Conservation (phyloP, 306 rosid species). For the Fagus sylvatica region DNA sequence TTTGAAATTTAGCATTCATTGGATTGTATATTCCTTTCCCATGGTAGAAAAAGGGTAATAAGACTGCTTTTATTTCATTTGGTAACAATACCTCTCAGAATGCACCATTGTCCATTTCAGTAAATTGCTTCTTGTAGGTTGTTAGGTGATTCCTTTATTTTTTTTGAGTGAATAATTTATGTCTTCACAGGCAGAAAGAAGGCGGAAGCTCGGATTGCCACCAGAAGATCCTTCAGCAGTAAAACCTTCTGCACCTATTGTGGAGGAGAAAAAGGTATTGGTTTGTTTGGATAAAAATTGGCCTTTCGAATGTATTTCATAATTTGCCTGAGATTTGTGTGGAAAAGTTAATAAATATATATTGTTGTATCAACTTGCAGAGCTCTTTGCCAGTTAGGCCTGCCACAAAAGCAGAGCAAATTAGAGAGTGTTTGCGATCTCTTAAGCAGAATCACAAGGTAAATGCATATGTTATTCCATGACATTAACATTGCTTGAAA, state of each 20-base stretch:
- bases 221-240: slow-evolving; percentile 71
- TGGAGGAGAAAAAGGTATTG: slow-evolving; percentile 85
- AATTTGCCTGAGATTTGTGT: not conserved
- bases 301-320: not conserved
- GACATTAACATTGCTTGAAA: not conserved
- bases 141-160: not conserved
- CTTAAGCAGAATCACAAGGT: slow-evolving; percentile 96
- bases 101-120: not conserved
- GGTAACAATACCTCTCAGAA: not conserved
- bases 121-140: not conserved
- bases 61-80: not conserved
- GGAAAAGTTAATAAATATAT: not conserved
- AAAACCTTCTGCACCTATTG: slow-evolving; percentile 68
- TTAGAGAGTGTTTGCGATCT: slow-evolving; percentile 92
- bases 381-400: slow-evolving; percentile 75
- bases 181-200: slow-evolving; percentile 80
- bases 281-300: slow-evolving; percentile 21
- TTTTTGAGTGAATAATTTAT: slow-evolving; percentile 18
- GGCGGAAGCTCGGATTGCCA: slow-evolving; percentile 85
- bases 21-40: not conserved
- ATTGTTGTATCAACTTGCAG: slow-evolving; percentile 41
- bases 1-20: not conserved
- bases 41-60: not conserved
- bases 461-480: slow-evolving; percentile 22
- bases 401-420: slow-evolving; percentile 84